Conservation (phyloP, 306 rosid genomes). For the Fagus crenata region DNA sequence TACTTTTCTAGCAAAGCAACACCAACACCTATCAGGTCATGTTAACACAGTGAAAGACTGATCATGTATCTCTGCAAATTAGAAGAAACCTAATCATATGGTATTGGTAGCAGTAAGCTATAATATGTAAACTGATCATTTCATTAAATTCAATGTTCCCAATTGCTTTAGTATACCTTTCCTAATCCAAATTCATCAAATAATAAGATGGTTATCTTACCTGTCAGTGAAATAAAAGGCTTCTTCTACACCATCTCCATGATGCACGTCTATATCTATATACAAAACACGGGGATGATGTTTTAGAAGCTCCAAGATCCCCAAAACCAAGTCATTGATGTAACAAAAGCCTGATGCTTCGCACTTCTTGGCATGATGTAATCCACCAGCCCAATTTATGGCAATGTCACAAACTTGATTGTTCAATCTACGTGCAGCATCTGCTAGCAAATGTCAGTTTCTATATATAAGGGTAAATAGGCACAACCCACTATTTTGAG, state of each 20-base stretch:
- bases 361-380: slow-evolving; percentile 99
- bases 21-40: neutral
- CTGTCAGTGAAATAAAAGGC: slow-evolving; percentile 97
- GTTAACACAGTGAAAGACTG: neutral
- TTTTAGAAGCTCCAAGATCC: slow-evolving; percentile 94
- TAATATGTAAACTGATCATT: neutral
- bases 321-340: slow-evolving; percentile 95
- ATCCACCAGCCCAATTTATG: slow-evolving; percentile 98
- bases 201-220: slow-evolving; percentile 40
- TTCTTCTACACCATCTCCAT: slow-evolving; percentile 99
- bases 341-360: slow-evolving; percentile 99
- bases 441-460: slow-evolving; percentile 44
- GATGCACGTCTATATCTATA: slow-evolving; percentile 97
- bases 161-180: neutral
- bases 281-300: slow-evolving; percentile 92
- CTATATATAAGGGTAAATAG: slow-evolving; percentile 21
- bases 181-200: slow-evolving; percentile 16
- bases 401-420: slow-evolving; percentile 91
- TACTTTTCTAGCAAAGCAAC: neutral
- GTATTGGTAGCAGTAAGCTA: slow-evolving; percentile 2
- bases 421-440: slow-evolving; percentile 94
- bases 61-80: neutral
- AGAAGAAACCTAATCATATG: neutral
- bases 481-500: slow-evolving; percentile 14
- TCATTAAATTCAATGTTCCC: neutral